phyloP scores from a whole-genome alignment of 768 basidiomycete genomes.

The Suillus weaverae region DNA sequence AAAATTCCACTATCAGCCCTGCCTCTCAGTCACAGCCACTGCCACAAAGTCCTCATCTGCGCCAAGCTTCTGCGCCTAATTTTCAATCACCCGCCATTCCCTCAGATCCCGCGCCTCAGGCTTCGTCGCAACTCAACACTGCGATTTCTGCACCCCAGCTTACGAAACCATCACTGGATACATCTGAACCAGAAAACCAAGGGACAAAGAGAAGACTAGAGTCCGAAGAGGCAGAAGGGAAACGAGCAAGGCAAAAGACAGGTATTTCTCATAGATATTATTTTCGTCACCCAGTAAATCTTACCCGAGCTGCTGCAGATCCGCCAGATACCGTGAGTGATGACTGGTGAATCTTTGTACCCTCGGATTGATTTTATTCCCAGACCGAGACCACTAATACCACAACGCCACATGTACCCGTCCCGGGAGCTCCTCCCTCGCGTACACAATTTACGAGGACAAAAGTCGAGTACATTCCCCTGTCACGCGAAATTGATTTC shows the following conservation, averaged over 20 bases:
- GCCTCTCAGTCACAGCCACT: slow-evolving; percentile 25
- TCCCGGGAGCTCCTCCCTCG: slow-evolving; percentile 36
- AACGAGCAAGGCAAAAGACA: slow-evolving; percentile 71
- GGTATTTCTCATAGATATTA: slow-evolving; percentile 42
- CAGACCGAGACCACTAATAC: neutral
- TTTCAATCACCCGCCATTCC: slow-evolving; percentile 1
- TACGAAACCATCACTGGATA: slow-evolving; percentile 10
- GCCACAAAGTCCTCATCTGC: slow-evolving; percentile 32
- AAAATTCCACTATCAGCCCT: slow-evolving; percentile 20
- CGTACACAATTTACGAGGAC: slow-evolving; percentile 60
- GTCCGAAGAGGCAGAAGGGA: slow-evolving; percentile 62
- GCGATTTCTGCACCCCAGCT: slow-evolving; percentile 12
- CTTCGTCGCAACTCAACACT: slow-evolving; percentile 10
- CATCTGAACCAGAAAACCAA: slow-evolving; percentile 58
- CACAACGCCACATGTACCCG: slow-evolving; percentile 22
- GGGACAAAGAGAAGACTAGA: slow-evolving; percentile 74
- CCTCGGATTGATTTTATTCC: slow-evolving; percentile 6
- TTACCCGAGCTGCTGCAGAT: slow-evolving; percentile 41
- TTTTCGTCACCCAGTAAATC: slow-evolving; percentile 21
- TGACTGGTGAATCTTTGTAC: slow-evolving; percentile 11
- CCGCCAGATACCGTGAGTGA: slow-evolving; percentile 49
- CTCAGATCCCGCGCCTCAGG: neutral
- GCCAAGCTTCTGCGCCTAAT: slow-evolving; percentile 21
- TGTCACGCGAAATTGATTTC: slow-evolving; percentile 72
- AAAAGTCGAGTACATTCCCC: slow-evolving; percentile 87